Percentiles rank a stretch among this genome's conserved stretches.
phyloP scores from a whole-genome alignment of 1,284 basidiomycete species.

The Cerioporus squamosus region DNA sequence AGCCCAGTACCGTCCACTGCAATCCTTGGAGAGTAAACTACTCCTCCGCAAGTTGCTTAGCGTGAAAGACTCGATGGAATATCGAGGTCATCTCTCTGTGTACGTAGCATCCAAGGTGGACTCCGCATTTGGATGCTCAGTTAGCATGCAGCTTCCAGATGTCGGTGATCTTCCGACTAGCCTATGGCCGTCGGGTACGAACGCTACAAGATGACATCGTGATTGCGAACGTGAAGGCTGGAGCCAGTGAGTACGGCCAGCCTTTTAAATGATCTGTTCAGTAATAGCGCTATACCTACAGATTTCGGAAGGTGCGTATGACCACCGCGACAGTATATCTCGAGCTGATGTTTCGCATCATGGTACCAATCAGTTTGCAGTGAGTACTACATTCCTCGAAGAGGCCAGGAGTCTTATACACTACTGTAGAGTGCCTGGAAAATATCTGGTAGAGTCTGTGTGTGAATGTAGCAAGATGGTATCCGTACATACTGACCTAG shows the following conservation, averaged over 20 bases:
- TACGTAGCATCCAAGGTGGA: not conserved
- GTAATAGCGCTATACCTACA: not conserved
- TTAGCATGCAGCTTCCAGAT: conserved; percentile 4
- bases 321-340: not conserved
- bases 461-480: not conserved
- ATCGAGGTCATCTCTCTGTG: conserved; percentile 3
- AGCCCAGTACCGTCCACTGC: conserved; percentile 5
- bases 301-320: not conserved
- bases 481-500: not conserved
- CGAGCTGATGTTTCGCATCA: not conserved
- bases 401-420: not conserved
- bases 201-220: conserved; percentile 10
- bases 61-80: conserved; percentile 1
- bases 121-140: not conserved
- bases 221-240: not conserved
- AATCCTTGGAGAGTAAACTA: conserved; percentile 10
- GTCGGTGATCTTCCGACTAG: conserved; percentile 10
- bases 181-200: conserved; percentile 9
- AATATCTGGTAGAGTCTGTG: conserved; percentile 13
- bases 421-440: conserved; percentile 3
- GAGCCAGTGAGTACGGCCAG: not conserved
- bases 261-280: not conserved
- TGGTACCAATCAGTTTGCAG: not conserved
- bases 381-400: not conserved
- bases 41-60: not conserved